Conservation (phyloP, 2,329 filamentous ascomycete species). For the Endothia cerciana region DNA sequence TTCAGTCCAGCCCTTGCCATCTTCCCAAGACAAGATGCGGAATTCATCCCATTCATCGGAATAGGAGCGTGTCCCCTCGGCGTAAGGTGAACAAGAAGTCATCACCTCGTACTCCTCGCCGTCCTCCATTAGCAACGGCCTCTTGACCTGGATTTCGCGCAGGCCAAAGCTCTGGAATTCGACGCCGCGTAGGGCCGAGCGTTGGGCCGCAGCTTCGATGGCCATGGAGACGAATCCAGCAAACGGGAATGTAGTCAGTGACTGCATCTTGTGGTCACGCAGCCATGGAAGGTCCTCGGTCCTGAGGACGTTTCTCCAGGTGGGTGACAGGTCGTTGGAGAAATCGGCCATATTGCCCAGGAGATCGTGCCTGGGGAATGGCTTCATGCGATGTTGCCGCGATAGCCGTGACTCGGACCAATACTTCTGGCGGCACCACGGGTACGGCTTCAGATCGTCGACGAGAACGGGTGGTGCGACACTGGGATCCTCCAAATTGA, state of each 20-base stretch:
- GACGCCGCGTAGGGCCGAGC: conserved; percentile 29
- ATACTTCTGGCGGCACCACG: conserved; percentile 49
- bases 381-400: conserved; percentile 39
- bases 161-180: conserved; percentile 33
- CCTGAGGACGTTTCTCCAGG: conserved; percentile 43
- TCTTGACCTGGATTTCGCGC: conserved; percentile 35
- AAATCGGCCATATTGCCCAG: conserved; percentile 41
- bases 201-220: conserved; percentile 38
- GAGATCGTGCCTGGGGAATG: conserved; percentile 43
- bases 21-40: conserved; percentile 37
- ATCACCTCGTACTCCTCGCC: conserved; percentile 36
- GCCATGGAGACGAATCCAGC: conserved; percentile 48
- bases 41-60: conserved; percentile 37
- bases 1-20: conserved; percentile 36
- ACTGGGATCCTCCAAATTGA: conserved; percentile 16
- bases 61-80: conserved; percentile 29
- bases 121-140: conserved; percentile 38
- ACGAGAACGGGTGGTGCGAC: conserved; percentile 9
- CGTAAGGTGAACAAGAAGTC: conserved; percentile 31
- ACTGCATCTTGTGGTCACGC: conserved; percentile 22
- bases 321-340: conserved; percentile 37
- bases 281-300: conserved; percentile 14
- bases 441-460: conserved; percentile 47
- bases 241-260: conserved; percentile 47
- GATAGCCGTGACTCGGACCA: conserved; percentile 45